A percentile compares a stretch with the other conserved stretches of the same genome.
These are phyloP conservation scores for Ceratocystis variospora DNA, from an alignment of 2,329 filamentous ascomycete species.

Conservation along the genomic window DNA sequence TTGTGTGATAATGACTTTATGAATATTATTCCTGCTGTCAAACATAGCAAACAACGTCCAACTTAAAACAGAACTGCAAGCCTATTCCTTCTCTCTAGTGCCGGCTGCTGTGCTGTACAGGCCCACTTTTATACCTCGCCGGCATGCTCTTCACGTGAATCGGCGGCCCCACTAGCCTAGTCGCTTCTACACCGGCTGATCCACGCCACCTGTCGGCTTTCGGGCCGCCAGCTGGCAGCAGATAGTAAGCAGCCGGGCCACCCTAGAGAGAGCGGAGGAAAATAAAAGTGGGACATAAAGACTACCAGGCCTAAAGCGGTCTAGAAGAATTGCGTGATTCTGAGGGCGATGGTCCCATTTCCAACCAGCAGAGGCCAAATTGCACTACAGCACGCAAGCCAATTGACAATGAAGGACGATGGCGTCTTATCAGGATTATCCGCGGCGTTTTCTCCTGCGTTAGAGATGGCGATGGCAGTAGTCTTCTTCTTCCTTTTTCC, in stretches of 20 bases:
- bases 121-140: not conserved
- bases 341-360: constrained; percentile 13
- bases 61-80: not conserved
- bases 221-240: constrained; percentile 12
- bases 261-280: constrained; percentile 6
- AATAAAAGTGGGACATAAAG: constrained; percentile 13
- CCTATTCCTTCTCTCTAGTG: too few species aligned
- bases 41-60: not conserved
- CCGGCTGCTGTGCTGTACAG: not conserved
- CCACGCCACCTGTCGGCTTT: not conserved
- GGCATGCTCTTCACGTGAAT: not conserved
- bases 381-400: not conserved
- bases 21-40: not conserved
- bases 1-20: not conserved
- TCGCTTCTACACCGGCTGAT: not conserved
- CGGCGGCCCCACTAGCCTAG: not conserved
- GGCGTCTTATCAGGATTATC: constrained; percentile 1
- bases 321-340: constrained; percentile 20
- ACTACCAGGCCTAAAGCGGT: constrained; percentile 12
- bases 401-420: not conserved
- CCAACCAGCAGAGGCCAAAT: constrained; percentile 3
- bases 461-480: not conserved
- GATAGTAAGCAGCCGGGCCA: constrained; percentile 1
- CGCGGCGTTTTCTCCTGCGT: not conserved
- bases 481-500: not conserved